Evolutionary conservation across 768 basidiomycete species (phyloP).

Genomic region (Russula griseocarnosa): DNA sequence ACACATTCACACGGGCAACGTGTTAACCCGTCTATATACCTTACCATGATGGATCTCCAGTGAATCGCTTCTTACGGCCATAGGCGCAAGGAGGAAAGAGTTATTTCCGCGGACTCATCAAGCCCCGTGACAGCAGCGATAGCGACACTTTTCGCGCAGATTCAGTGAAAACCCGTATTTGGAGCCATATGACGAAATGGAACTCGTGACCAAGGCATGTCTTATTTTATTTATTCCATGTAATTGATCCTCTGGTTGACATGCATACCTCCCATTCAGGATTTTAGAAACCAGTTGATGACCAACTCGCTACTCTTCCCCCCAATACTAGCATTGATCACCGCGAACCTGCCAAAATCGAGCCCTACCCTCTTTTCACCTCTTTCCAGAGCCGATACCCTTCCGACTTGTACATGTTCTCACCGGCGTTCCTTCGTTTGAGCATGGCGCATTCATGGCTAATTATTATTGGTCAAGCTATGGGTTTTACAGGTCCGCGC

Average conservation of each 20-base stretch:
- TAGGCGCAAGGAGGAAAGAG: not conserved
- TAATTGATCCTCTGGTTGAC: not conserved
- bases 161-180: not conserved
- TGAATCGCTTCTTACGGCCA: not conserved
- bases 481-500: slow-evolving; percentile 26
- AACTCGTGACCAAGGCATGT: slow-evolving; percentile 32
- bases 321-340: not conserved
- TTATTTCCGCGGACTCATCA: not conserved
- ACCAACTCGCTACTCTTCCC: not conserved
- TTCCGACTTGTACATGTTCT: slow-evolving; percentile 38
- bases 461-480: slow-evolving; percentile 38
- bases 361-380: not conserved
- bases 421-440: slow-evolving; percentile 42
- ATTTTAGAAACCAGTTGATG: not conserved
- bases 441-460: slow-evolving; percentile 40
- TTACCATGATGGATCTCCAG: not conserved
- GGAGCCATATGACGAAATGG: not conserved
- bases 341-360: not conserved
- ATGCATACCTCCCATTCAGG: not conserved
- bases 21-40: not conserved
- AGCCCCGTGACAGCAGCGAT: slow-evolving; percentile 32
- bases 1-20: not conserved
- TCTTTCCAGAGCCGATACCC: slow-evolving; percentile 35
- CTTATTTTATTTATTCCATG: slow-evolving; percentile 29
- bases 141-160: slow-evolving; percentile 28